Evolutionary conservation across 257 asterid genomes (phyloP), one percentile per base, ranked within the genome.

Genomic region (Fraxinus cuspidata): DNA sequence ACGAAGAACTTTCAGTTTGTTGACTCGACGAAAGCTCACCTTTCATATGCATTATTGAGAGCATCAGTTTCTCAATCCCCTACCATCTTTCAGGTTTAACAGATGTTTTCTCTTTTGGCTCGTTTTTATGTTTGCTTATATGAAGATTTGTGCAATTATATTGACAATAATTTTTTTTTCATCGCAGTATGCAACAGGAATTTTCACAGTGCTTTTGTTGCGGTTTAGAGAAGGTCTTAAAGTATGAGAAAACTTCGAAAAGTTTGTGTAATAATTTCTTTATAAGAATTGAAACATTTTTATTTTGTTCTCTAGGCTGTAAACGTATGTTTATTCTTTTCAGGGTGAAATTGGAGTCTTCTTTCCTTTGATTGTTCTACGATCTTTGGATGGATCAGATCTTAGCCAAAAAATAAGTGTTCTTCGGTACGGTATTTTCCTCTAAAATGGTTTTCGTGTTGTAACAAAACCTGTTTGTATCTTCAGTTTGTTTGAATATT

Each of bases 321-420:
- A 49, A 72, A 60, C 60, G 70, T 66, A 63, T 68, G 37, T 74
- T 71, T 70, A 77, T 81, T 31, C 69, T 73, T 83, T 79, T 80
- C 93, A 96, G 99, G 96, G 93, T 81, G 99, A 96, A 90, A 89
- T 96, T 77, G 97, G 98, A 78, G 91, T 96, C 66, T 96, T 96
- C 92, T 92, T 93, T 88, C 99, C 99, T 49, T 90, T 96, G 83
- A 90, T 90, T 86, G 85, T 93, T 79, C 85, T 96, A 63, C 90
- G 96, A 77, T 81, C 95, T 64, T 86, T 96, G 90, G 99, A 96
- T 83, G 93, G 97, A 53, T 89, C 94, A 70, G 97, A 96, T 83
- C 92, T 92, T 80, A 90, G 84, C 90, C 94, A 89, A 72, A 96
- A 90, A 82, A 72, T 76, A 67, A 90, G 84, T 77, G 98, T 88